Conservation (phyloP, 1,139 yeast species). For the Yamadazyma spencermartinsiae region DNA sequence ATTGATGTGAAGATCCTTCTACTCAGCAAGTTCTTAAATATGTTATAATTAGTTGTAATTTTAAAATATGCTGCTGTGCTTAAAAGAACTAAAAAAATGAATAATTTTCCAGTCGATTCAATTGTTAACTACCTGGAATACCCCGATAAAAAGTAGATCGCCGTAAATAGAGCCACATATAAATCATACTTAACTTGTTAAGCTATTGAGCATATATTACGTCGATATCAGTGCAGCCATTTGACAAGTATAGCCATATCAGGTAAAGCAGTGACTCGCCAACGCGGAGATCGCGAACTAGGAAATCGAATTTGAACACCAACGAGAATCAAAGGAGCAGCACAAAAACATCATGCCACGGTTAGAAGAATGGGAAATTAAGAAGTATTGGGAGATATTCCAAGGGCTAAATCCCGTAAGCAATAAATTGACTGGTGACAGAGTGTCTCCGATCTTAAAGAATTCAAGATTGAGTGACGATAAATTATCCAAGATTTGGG, state of each 20-base stretch:
- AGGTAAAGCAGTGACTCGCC: too few species aligned
- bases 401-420: conserved; percentile 80
- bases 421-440: conserved; percentile 80
- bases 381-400: conserved; percentile 96
- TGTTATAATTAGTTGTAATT: background rate
- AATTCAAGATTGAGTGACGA: conserved; percentile 81
- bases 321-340: background rate
- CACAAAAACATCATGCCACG: conserved; percentile 44
- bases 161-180: too few species aligned
- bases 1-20: background rate
- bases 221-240: too few species aligned
- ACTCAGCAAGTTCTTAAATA: background rate
- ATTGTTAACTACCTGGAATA: too few species aligned
- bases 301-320: background rate
- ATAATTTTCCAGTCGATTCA: too few species aligned
- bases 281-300: background rate
- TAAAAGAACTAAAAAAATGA: background rate
- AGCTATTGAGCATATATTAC: too few species aligned
- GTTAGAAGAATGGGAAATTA: conserved; percentile 90
- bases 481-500: conserved; percentile 84
- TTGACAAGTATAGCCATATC: too few species aligned
- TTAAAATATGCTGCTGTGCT: background rate
- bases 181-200: too few species aligned
- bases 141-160: too few species aligned
- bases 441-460: conserved; percentile 82